Evolutionary conservation across 192 early-diverging fungal genomes (phyloP).

Genomic region (Helicostylum pulchrum): DNA sequence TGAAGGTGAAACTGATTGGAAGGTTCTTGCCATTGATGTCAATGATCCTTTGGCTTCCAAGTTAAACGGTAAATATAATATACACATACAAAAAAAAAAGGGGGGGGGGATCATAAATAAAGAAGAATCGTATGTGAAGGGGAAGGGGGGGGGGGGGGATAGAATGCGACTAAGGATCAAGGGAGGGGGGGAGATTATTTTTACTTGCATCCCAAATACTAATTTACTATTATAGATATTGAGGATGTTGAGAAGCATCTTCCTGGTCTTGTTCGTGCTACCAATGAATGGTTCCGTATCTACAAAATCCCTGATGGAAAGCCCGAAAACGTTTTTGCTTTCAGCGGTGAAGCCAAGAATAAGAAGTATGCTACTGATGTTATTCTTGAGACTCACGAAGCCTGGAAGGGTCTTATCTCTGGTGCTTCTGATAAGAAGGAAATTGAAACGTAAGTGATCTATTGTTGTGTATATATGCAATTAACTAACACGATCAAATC

Average conservation of each 20-base stretch:
- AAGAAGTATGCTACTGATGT: constrained; percentile 87
- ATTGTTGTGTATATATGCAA: neutral
- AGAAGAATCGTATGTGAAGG: too few relatives aligned
- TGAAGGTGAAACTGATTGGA: constrained; percentile 99
- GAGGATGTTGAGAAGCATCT: constrained; percentile 98
- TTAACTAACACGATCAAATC: too few relatives aligned
- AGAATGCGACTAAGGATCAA: neutral
- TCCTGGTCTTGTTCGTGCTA: constrained; percentile 93
- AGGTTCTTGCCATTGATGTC: constrained; percentile 96
- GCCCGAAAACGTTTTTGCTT: constrained; percentile 99
- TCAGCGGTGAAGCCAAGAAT: constrained; percentile 85
- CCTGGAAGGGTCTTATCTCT: constrained; percentile 83
- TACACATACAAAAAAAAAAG: constrained; percentile 12
- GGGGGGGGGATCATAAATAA: too few relatives aligned
- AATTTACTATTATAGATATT: constrained; percentile 62
- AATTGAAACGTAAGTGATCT: constrained; percentile 58
- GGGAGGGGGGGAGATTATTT: too few relatives aligned
- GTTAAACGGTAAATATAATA: constrained; percentile 79
- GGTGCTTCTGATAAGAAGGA: constrained; percentile 68
- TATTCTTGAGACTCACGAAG: constrained; percentile 89
- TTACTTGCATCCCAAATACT: neutral
- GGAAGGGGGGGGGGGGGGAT: neutral
- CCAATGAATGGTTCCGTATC: constrained; percentile 99
- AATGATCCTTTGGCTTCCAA: constrained; percentile 96
- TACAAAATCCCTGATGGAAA: constrained; percentile 99